Conservation (phyloP, 148 eudicot genomes). For the Camellia japonica region DNA sequence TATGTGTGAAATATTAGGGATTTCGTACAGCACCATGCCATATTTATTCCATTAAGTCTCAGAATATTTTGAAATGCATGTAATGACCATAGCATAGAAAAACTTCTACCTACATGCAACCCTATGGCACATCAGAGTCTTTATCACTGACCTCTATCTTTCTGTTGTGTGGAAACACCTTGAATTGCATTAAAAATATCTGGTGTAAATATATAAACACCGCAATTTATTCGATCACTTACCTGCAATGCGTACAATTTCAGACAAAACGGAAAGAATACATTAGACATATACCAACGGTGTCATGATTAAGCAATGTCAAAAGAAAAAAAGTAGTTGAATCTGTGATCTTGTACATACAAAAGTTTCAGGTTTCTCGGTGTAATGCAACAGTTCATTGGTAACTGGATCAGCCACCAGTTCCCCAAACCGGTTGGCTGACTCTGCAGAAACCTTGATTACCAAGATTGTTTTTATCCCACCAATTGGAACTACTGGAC, state of each 20-base stretch:
- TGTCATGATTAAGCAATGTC: neutral
- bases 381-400: constrained; percentile 70
- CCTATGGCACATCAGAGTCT: neutral
- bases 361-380: constrained; percentile 74
- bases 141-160: constrained; percentile 52
- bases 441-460: constrained; percentile 73
- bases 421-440: constrained; percentile 70
- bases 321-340: neutral
- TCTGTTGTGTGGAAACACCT: constrained; percentile 53
- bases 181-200: constrained; percentile 59
- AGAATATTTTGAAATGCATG: neutral
- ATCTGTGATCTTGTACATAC: constrained; percentile 29
- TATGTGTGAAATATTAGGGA: neutral
- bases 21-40: neutral
- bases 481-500: constrained; percentile 15
- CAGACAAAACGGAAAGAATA: neutral
- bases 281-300: neutral
- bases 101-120: neutral
- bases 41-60: neutral
- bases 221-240: constrained; percentile 74
- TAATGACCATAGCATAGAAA: neutral
- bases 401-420: constrained; percentile 70
- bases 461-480: constrained; percentile 72
- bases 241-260: constrained; percentile 42
- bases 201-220: constrained; percentile 70